phyloP scores from a whole-genome alignment of 352 stramenopile genomes.

The Pythium graminicola region DNA sequence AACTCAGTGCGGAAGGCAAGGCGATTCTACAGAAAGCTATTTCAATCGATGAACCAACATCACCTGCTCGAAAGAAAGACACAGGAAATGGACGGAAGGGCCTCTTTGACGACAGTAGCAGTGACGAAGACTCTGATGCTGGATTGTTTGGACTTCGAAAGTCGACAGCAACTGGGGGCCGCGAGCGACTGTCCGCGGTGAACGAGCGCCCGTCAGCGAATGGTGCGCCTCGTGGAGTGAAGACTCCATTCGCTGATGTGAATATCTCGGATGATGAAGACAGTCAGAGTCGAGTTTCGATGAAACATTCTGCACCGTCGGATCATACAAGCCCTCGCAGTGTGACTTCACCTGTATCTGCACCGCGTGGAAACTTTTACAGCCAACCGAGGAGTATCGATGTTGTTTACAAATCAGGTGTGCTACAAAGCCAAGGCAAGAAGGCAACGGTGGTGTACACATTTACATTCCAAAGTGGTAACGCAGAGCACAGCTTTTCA shows the following conservation, averaged over 20 bases:
- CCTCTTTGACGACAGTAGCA: slow-evolving; percentile 79
- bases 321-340: slow-evolving; percentile 21
- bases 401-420: slow-evolving; percentile 51
- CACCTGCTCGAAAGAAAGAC: slow-evolving; percentile 21
- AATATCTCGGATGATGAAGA: slow-evolving; percentile 14
- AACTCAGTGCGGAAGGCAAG: slow-evolving; percentile 73
- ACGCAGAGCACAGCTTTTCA: slow-evolving; percentile 45
- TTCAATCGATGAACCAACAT: slow-evolving; percentile 17
- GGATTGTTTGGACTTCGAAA: slow-evolving; percentile 44
- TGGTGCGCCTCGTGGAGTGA: background rate
- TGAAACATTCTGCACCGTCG: slow-evolving; percentile 2
- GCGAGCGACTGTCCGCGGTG: background rate
- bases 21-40: slow-evolving; percentile 68
- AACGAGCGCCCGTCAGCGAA: background rate
- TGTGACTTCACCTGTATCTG: slow-evolving; percentile 9
- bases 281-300: background rate
- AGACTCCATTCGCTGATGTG: background rate
- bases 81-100: slow-evolving; percentile 39
- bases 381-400: slow-evolving; percentile 11
- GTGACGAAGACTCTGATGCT: slow-evolving; percentile 35
- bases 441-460: slow-evolving; percentile 64
- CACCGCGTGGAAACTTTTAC: slow-evolving; percentile 1
- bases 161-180: background rate
- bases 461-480: slow-evolving; percentile 40
- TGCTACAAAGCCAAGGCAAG: slow-evolving; percentile 51